phyloP scores from a whole-genome alignment of 2,329 filamentous ascomycete genomes.

The Sporothrix globosa region DNA sequence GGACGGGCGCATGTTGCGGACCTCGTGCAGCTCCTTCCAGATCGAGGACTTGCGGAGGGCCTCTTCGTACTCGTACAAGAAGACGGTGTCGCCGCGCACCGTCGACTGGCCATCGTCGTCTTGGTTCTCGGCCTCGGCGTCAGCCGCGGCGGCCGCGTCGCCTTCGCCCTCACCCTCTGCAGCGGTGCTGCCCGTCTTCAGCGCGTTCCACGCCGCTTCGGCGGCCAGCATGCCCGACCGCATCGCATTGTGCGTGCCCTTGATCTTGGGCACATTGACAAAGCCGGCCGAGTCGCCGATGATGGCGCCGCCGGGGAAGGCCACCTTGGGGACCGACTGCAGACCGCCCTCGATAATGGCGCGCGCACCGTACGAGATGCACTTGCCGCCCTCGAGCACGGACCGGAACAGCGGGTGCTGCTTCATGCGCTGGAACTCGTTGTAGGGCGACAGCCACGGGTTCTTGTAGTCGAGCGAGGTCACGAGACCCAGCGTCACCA shows the following conservation, averaged over 20 bases:
- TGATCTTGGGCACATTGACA: conserved; percentile 97
- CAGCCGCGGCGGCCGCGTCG: background rate
- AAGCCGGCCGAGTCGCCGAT: conserved; percentile 97
- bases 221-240: conserved; percentile 95
- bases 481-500: conserved; percentile 89
- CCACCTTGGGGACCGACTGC: conserved; percentile 95
- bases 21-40: conserved; percentile 92
- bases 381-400: conserved; percentile 93
- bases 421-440: conserved; percentile 98
- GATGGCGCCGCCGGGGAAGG: conserved; percentile 92
- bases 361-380: conserved; percentile 92
- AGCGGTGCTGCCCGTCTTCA: conserved; percentile 46
- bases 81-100: conserved; percentile 60
- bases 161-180: background rate
- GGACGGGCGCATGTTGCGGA: conserved; percentile 95
- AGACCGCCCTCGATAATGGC: conserved; percentile 93
- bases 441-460: conserved; percentile 93
- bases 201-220: conserved; percentile 81
- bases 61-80: conserved; percentile 94
- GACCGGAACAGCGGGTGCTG: conserved; percentile 88
- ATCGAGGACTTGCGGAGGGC: conserved; percentile 81
- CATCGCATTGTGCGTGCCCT: conserved; percentile 98
- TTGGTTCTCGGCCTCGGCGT: background rate
- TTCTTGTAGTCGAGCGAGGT: conserved; percentile 95
- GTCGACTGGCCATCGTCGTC: background rate